Percentiles rank a stretch among this genome's conserved stretches.
These are phyloP conservation scores for Suillus lakei DNA, from an alignment of 768 basidiomycete species.

Conservation along the genomic window DNA sequence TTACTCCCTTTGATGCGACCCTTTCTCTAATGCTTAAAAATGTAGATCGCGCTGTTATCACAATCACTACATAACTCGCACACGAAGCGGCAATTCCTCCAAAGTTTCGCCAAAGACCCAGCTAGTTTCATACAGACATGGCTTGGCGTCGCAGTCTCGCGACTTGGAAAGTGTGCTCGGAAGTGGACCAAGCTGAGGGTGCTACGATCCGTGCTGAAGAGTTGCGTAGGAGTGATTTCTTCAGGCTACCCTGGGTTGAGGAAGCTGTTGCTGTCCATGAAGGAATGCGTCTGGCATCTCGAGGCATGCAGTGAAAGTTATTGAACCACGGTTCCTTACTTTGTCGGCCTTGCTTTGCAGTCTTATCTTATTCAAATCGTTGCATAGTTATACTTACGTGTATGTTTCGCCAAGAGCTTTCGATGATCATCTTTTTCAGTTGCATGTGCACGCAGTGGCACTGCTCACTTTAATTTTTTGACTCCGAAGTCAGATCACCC, in stretches of 20 bases:
- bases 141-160: slow-evolving; percentile 89
- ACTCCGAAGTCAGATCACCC: slow-evolving; percentile 17
- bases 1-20: not conserved
- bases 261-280: slow-evolving; percentile 88
- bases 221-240: slow-evolving; percentile 86
- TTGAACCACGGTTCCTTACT: not conserved
- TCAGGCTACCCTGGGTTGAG: slow-evolving; percentile 91
- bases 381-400: slow-evolving; percentile 6
- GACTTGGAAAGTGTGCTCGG: slow-evolving; percentile 91
- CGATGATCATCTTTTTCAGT: slow-evolving; percentile 4
- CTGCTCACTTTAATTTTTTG: slow-evolving; percentile 16
- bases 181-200: slow-evolving; percentile 81
- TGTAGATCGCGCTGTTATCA: slow-evolving; percentile 78
- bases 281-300: slow-evolving; percentile 68
- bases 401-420: slow-evolving; percentile 3
- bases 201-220: slow-evolving; percentile 87
- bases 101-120: slow-evolving; percentile 80
- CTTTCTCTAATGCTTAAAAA: slow-evolving; percentile 20
- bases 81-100: slow-evolving; percentile 84
- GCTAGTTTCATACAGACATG: slow-evolving; percentile 85
- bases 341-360: not conserved
- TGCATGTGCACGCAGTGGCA: not conserved
- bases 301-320: slow-evolving; percentile 42
- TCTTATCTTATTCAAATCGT: slow-evolving; percentile 10
- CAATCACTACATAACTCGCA: slow-evolving; percentile 89